phyloP scores from a whole-genome alignment of 305 asterid species.

The Fraxinus sp. region DNA sequence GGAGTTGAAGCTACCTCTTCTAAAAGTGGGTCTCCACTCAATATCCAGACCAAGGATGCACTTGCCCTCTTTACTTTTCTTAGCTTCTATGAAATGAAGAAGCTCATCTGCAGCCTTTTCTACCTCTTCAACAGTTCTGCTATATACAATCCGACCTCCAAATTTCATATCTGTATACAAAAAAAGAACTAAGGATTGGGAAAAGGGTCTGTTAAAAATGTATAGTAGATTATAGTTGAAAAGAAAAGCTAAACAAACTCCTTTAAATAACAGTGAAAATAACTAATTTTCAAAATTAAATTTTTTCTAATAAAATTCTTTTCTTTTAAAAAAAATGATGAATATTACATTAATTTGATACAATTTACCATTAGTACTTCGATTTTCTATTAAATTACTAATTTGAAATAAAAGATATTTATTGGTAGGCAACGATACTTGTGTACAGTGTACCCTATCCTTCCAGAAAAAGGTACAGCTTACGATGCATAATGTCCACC shows the following conservation, averaged over 20 bases:
- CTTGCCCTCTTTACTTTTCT: conserved; percentile 48
- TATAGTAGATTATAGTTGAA: neutral
- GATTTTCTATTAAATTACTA: neutral
- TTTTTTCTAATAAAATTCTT: neutral
- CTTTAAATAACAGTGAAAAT: neutral
- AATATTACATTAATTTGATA: neutral
- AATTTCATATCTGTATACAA: conserved; percentile 52
- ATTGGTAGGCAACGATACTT: neutral
- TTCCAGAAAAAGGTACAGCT: conserved; percentile 7
- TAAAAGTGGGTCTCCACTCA: conserved; percentile 89
- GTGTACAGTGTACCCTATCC: neutral
- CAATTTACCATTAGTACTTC: neutral
- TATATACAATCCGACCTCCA: conserved; percentile 63
- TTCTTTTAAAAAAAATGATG: neutral
- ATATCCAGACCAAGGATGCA: conserved; percentile 88
- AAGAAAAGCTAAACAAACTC: neutral
- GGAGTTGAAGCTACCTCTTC: conserved; percentile 48
- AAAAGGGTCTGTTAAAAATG: conserved; percentile 12
- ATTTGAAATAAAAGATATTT: neutral
- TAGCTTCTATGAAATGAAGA: conserved; percentile 60
- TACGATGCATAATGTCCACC: neutral
- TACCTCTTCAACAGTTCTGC: conserved; percentile 75
- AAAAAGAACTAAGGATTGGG: neutral
- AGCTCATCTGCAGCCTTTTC: conserved; percentile 78
- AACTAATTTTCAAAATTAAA: neutral